Base-by-base conservation (phyloP, 2,329 filamentous ascomycete species). In the Colletotrichum sp. region DNA sequence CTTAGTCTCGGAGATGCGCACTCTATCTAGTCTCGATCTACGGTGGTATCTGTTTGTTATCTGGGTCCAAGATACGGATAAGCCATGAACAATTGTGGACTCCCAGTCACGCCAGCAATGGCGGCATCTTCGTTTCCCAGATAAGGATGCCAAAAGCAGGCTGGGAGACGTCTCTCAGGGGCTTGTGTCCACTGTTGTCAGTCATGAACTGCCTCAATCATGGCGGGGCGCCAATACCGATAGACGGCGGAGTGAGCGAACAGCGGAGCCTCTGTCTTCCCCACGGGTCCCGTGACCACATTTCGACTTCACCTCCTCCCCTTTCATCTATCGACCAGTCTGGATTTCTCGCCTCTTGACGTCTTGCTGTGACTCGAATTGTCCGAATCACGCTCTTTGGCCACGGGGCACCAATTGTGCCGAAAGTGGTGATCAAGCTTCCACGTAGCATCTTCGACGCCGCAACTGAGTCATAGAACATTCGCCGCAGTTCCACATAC, bases 11-110 rank as follows among this genome's bases (percentile, higher is more conserved):
- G 70, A 64, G 26, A 34, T 68, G 32, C 52, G 49, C 57, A 34
- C 73, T 75, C 39, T 72, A 67, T 69, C 44, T 60, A 28, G 44
- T 32, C 57, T 21, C 59, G 63, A 76, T 76, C 70, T 64, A 44
- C 55, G 24, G 49, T 59, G 28, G 28, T 36, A 64, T 52, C 44
- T 52, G 18, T 73, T 36, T 62, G 16, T 24, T 32, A 36, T 73
- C 28, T 24, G 21, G 57, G 52, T 62, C 36, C 59, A 59, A 26
- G 13, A 39, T 39, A 34, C 49, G 24, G 21, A 65, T 59, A 36
- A 52, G 28, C 55, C 64, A 64, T 68, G 26, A 44, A 16, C 63
- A 64, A 49, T 18, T 34, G 28, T 76, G 64, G 63, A 52, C 30
- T 72, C 13, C 18, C 30, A 12, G 70, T 76, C 64, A 76, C 64